Base-by-base conservation (phyloP, 2,329 filamentous ascomycete species). In the Trichoderma sp. region DNA sequence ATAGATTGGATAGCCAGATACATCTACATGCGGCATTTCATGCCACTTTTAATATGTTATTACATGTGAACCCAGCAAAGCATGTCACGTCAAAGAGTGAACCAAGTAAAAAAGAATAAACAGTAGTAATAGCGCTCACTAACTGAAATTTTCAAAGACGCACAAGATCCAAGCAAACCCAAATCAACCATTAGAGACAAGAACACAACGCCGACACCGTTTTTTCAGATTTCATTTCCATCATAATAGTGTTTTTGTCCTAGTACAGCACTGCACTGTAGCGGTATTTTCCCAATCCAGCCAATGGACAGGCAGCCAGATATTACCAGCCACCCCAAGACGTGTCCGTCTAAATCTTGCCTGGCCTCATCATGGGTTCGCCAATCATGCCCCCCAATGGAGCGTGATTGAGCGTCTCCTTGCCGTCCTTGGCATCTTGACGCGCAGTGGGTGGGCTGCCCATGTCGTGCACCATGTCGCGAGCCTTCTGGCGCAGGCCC, bases 371-470 rank as follows among this genome's bases (percentile, higher is more conserved):
- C 70, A 78, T 43, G 21, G 70, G 70, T 8, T 75, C 72, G 16
- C 74, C 71, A 40, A 77, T 64, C 40, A 76, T 53, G 33, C 69
- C 73, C 7, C 76, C 75, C 53, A 76, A 71, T 40, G 78, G 74
- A 59, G 74, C 70, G 71, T 75, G 76, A 53, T 74, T 75, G 67
- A 74, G 71, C 43, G 77, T 75, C 57, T 56, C 69, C 68, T 73
- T 78, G 43, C 78, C 78, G 14, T 75, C 75, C 72, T 75, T 77
- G 63, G 73, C 77, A 68, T 79, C 77, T 68, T 78, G 75, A 58
- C 76, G 72, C 33, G 71, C 66, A 14, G 77, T 79, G 1, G 77
- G 77, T 55, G 78, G 78, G 33, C 72, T 75, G 63, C 78, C 77
- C 61, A 79, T 73, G 60, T 79, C 77, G 60, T 76, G 72, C 35